Evolutionary conservation across 495 filamentous ascomycete genomes (phyloP), one percentile per base, ranked within the genome.

Genomic region (Xylaria castorea): DNA sequence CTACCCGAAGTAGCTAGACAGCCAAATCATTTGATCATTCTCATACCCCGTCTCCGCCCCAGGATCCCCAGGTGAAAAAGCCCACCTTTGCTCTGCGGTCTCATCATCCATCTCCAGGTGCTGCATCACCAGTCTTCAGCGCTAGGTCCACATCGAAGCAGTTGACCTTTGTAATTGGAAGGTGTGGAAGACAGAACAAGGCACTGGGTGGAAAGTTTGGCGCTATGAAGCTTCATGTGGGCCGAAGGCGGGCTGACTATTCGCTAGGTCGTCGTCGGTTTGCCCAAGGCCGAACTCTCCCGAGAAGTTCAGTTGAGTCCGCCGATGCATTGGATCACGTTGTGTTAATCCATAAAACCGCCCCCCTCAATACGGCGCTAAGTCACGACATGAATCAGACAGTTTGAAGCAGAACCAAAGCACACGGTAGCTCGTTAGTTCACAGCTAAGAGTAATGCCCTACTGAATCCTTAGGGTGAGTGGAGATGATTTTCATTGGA

Each of bases 181-280:
- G 9, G 34, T 66, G 20, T 18, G 48, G 16, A 16, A 36, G 27
- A 22, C 36, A 16, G 20, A 30, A 38, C 16, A 36, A 48, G 30
- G 30, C 67, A 70, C 67, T 70, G 67, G 67, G 67, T 70, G 67
- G 55, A 42, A 50, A 34, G 48, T 46, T 57, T 48, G 62, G 30
- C 63, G 36, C 70, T 72, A 66, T 40, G 20, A 66, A 66, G 40
- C 38, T 42, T 66, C 11, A 58, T 58, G 70, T 72, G 62, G 70
- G 30, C 40, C 42, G 8, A 9, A 57, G 22, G 40, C 40, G 14
- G 53, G 62, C 12, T 46, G 22, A 20, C 51, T 72, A 12, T 32
- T 32, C 25, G 1, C 51, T 46, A 50, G 67, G 53, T 44, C 55
- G 38, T 44, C 55, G 38, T 62, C 40, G 53, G 25, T 18, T 62